These are phyloP conservation scores for Epichloe typhina DNA, from an alignment of 2,329 filamentous ascomycete species.

Conservation along the genomic window DNA sequence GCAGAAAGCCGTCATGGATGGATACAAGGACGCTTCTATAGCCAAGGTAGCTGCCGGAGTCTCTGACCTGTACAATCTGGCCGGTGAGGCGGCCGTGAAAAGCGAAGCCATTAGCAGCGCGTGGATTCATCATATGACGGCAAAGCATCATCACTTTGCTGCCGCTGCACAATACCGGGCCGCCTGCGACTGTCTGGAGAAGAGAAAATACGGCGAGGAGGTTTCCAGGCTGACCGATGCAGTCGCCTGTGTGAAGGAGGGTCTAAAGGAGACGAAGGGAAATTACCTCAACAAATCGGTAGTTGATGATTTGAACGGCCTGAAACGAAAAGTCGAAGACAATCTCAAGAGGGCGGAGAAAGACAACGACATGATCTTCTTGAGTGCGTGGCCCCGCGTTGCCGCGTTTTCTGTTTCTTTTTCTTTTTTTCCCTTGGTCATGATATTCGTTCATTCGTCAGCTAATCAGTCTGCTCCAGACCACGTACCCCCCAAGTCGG, in stretches of 20 bases:
- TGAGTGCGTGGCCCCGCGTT: conserved; percentile 37
- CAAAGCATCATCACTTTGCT: conserved; percentile 94
- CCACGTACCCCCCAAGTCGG: conserved; percentile 79
- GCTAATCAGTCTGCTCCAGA: conserved; percentile 31
- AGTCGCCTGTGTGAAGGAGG: conserved; percentile 70
- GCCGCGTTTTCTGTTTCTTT: too few relatives aligned
- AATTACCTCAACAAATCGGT: conserved; percentile 71
- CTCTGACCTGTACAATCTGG: conserved; percentile 77
- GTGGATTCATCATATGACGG: conserved; percentile 96
- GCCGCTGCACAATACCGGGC: conserved; percentile 89
- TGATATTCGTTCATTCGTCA: neutral
- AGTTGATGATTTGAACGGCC: conserved; percentile 63
- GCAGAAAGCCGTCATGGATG: conserved; percentile 92
- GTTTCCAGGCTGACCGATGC: conserved; percentile 76
- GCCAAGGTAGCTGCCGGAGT: conserved; percentile 82
- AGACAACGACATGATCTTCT: conserved; percentile 92
- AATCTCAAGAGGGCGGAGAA: conserved; percentile 87
- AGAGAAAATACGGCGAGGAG: conserved; percentile 89
- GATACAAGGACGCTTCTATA: conserved; percentile 82
- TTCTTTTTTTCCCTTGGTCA: too few relatives aligned
- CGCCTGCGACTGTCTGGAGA: conserved; percentile 83
- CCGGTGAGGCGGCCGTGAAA: conserved; percentile 74
- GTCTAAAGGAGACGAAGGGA: conserved; percentile 63
- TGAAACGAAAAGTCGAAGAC: conserved; percentile 73
- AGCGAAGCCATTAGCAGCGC: conserved; percentile 82